phyloP scores from a whole-genome alignment of 2,329 filamentous ascomycete species.

The Trichoderma sp. region DNA sequence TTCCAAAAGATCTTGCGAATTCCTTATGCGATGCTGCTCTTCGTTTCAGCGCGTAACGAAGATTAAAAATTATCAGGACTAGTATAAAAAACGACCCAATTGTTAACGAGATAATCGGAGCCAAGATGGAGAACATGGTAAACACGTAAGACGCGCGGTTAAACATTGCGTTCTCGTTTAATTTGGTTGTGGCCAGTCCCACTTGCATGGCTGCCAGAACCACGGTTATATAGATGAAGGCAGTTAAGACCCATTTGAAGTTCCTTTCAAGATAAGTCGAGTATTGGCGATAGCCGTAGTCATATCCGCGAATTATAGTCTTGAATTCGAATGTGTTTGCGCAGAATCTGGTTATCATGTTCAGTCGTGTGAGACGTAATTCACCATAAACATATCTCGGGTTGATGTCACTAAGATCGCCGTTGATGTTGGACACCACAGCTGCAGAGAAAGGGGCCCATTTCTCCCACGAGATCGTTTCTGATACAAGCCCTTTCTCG shows the following conservation, averaged over 20 bases:
- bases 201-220: conserved; percentile 49
- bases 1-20: not conserved
- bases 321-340: not conserved
- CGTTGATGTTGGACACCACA: not conserved
- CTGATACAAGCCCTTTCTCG: not conserved
- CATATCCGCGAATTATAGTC: not conserved
- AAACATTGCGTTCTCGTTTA: conserved; percentile 36
- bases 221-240: conserved; percentile 42
- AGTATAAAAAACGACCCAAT: not conserved
- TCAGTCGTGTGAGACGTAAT: not conserved
- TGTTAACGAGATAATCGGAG: not conserved
- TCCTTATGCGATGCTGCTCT: not conserved
- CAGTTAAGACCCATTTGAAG: conserved; percentile 38
- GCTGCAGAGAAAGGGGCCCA: conserved; percentile 7
- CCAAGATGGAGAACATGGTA: conserved; percentile 42
- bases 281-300: conserved; percentile 5
- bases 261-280: conserved; percentile 31
- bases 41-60: not conserved
- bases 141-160: conserved; percentile 44
- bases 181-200: conserved; percentile 35
- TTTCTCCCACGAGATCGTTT: not conserved
- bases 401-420: not conserved
- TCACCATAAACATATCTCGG: conserved; percentile 5
- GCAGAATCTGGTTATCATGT: not conserved
- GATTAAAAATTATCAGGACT: not conserved